Evolutionary conservation across 352 stramenopile genomes (phyloP), one percentile per base, ranked within the genome.

Genomic region (Pythium myriotylum): DNA sequence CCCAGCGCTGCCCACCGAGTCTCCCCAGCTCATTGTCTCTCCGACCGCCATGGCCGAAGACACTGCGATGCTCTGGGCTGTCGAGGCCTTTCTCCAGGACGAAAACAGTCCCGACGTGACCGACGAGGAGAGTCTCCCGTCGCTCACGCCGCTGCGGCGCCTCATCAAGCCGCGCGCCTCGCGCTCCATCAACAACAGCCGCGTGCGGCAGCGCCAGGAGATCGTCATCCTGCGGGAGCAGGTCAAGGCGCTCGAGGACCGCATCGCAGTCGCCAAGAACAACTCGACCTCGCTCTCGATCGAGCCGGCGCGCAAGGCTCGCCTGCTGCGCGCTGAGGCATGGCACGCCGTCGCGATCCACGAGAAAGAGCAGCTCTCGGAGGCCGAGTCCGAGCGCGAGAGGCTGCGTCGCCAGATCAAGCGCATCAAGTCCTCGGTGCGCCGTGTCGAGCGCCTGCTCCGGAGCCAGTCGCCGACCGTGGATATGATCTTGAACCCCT

Each of bases 331-430:
- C 29, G 29, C 29, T 10, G 29, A 35, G 10, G 29, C 20, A 61
- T 85, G 76, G 76, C 57, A 66, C 7, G 67, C 77, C 19, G 65
- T 85, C 47, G 73, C 73, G 3, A 63, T 65, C 19, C 62, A 66
- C 16, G 68, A 83, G 46, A 62, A 59, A 0, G 29, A 60, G 16
- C 68, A 80, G 43, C 63, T 65, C 16, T 60, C 73, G 53, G 74
- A 79, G 46, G 62, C 68, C 22, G 73, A 35, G 29, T 5, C 29
- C 29, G 29, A 85, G 46, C 79, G 79, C 2, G 51, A 16, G 8
- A 71, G 70, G 65, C 29, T 76, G 48, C 40, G 63, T 37, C 65
- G 73, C 32, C 74, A 83, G 62, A 77, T 79, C 57, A 80, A 80
- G 59, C 55, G 80, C 57, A 66, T 62, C 51, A 78, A 77, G 40